Evolutionary conservation across 2,329 filamentous ascomycete genomes (phyloP).

Genomic region (Tolypocladium cylindrosporum): DNA sequence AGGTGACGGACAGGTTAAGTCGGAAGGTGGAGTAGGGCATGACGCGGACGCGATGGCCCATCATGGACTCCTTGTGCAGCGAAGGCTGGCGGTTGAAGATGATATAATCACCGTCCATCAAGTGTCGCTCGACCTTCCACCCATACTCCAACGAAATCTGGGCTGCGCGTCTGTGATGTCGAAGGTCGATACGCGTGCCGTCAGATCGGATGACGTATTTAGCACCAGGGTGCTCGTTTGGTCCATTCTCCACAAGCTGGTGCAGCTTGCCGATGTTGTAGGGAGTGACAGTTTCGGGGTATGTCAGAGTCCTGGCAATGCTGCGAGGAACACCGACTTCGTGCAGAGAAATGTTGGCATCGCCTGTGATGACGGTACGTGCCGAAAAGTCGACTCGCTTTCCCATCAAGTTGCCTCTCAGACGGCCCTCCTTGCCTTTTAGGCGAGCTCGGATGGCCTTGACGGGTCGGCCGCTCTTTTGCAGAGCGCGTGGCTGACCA

Average conservation of each 20-base stretch:
- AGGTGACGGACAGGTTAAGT: conserved; percentile 93
- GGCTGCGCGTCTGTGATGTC: conserved; percentile 80
- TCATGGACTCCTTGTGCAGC: conserved; percentile 99
- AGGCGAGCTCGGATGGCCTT: conserved; percentile 94
- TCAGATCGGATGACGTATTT: conserved; percentile 94
- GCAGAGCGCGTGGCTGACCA: conserved; percentile 83
- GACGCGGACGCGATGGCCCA: conserved; percentile 94
- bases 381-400: conserved; percentile 99
- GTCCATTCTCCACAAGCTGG: conserved; percentile 81
- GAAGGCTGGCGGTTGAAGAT: conserved; percentile 99
- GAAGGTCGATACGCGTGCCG: conserved; percentile 87
- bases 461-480: conserved; percentile 92
- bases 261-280: conserved; percentile 96
- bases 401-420: conserved; percentile 98
- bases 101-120: conserved; percentile 93
- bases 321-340: conserved; percentile 94
- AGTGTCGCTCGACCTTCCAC: conserved; percentile 97
- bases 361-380: conserved; percentile 98
- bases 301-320: conserved; percentile 87
- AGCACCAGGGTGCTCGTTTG: conserved; percentile 89
- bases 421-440: conserved; percentile 97
- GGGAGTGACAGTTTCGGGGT: conserved; percentile 92
- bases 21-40: conserved; percentile 99
- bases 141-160: conserved; percentile 87
- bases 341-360: conserved; percentile 90